phyloP scores from a whole-genome alignment of 1,284 basidiomycete species.

The Peniophora sp. region DNA sequence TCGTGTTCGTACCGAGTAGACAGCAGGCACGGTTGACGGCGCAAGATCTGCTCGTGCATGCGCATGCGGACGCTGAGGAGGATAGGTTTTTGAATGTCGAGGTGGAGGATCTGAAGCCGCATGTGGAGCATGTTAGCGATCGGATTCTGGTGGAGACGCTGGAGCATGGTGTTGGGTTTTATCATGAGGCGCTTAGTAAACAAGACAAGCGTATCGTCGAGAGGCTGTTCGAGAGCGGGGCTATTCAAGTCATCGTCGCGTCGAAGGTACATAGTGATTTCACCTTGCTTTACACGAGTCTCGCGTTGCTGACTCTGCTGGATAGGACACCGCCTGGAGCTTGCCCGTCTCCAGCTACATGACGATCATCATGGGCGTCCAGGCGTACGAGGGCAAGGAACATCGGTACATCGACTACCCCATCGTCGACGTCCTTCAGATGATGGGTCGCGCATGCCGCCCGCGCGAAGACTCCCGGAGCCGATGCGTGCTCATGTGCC shows the following conservation, averaged over 20 bases:
- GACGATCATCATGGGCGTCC: conserved; percentile 98
- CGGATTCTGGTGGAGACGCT: conserved; percentile 74
- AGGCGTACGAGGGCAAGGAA: conserved; percentile 92
- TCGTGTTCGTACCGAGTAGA: conserved; percentile 90
- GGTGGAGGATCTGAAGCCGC: conserved; percentile 75
- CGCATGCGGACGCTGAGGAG: conserved; percentile 79
- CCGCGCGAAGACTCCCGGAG: conserved; percentile 81
- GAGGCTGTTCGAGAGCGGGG: conserved; percentile 88
- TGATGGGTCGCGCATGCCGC: conserved; percentile 96
- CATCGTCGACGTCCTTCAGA: conserved; percentile 95
- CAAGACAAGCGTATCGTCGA: conserved; percentile 94
- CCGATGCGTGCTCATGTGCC: conserved; percentile 93
- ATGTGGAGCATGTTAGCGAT: conserved; percentile 83
- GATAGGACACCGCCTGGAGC: conserved; percentile 90
- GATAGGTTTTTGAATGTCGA: conserved; percentile 91
- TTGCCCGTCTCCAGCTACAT: conserved; percentile 91
- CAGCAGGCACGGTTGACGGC: conserved; percentile 93
- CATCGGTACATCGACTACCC: conserved; percentile 98
- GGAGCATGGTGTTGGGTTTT: conserved; percentile 90
- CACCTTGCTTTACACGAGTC: neutral
- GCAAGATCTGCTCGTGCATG: conserved; percentile 87
- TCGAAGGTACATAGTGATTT: conserved; percentile 58
- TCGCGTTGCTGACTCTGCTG: conserved; percentile 1
- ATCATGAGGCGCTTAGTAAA: conserved; percentile 89
- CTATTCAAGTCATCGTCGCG: conserved; percentile 91